Conservation (phyloP, 2,329 filamentous ascomycete genomes). For the Neocucurbitaria cava region DNA sequence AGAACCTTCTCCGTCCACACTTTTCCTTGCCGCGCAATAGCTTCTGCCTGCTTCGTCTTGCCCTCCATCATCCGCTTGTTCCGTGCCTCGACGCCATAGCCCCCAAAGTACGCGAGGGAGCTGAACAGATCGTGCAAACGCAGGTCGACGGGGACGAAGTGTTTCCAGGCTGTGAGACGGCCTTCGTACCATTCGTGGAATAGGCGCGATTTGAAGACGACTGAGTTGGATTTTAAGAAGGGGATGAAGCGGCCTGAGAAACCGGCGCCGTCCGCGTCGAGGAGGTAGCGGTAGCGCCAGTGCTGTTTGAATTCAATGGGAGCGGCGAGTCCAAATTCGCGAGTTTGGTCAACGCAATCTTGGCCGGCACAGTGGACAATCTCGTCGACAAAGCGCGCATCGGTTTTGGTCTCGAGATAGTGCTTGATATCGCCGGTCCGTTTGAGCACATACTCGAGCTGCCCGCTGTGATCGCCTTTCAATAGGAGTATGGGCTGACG, state of each 20-base stretch:
- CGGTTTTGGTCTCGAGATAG: constrained; percentile 56
- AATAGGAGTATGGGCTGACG: constrained; percentile 43
- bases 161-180: constrained; percentile 75
- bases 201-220: constrained; percentile 74
- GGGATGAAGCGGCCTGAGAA: constrained; percentile 71
- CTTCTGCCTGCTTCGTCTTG: constrained; percentile 36
- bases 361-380: constrained; percentile 62
- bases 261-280: constrained; percentile 73
- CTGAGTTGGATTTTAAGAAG: constrained; percentile 69
- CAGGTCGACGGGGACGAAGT: constrained; percentile 80
- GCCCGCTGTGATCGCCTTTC: constrained; percentile 57
- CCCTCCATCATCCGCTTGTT: constrained; percentile 38
- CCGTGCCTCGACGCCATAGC: constrained; percentile 32
- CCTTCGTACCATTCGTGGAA: constrained; percentile 83
- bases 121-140: constrained; percentile 76
- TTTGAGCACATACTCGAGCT: constrained; percentile 65
- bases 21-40: constrained; percentile 40
- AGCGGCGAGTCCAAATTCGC: constrained; percentile 59
- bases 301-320: constrained; percentile 62
- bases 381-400: constrained; percentile 66
- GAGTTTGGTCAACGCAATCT: constrained; percentile 61
- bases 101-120: constrained; percentile 73
- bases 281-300: constrained; percentile 72
- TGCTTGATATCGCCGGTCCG: constrained; percentile 61
- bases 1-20: constrained; percentile 46